Conservation (phyloP, 306 rosid genomes). For the Calophaca sinica region DNA sequence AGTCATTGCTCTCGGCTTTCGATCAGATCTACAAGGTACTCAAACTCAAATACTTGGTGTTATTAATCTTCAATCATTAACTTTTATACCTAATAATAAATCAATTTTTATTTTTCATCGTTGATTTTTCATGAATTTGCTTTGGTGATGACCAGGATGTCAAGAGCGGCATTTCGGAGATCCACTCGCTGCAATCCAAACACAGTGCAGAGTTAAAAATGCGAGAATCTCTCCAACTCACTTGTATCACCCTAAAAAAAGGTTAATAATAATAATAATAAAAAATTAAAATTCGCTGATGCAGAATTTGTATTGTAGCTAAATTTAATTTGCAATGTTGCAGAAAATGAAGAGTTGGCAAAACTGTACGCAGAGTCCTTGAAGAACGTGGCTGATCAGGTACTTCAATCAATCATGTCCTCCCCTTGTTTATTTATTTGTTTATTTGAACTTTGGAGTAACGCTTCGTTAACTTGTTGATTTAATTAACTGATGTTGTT, state of each 20-base stretch:
- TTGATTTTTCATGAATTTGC: not conserved
- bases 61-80: not conserved
- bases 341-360: constrained; percentile 67
- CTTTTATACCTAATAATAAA: not conserved
- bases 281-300: not conserved
- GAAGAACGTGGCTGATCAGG: constrained; percentile 69
- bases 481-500: constrained; percentile 4
- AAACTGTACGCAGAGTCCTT: constrained; percentile 61
- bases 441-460: not conserved
- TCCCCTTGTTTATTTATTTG: not conserved
- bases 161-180: constrained; percentile 56
- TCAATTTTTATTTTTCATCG: not conserved
- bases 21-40: constrained; percentile 69
- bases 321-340: constrained; percentile 35
- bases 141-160: constrained; percentile 54
- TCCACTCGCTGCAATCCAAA: constrained; percentile 56
- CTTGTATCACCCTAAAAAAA: constrained; percentile 56
- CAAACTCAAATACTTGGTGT: not conserved
- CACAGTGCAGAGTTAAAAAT: constrained; percentile 55
- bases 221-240: constrained; percentile 67
- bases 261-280: constrained; percentile 31
- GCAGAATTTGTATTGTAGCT: not conserved
- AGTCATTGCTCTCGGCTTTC: constrained; percentile 58
- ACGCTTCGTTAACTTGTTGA: not conserved
- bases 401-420: constrained; percentile 3